A percentile compares a stretch with the other conserved stretches of the same genome.
phyloP scores from a whole-genome alignment of 805 yeast species.

The Metschnikowia similis region DNA sequence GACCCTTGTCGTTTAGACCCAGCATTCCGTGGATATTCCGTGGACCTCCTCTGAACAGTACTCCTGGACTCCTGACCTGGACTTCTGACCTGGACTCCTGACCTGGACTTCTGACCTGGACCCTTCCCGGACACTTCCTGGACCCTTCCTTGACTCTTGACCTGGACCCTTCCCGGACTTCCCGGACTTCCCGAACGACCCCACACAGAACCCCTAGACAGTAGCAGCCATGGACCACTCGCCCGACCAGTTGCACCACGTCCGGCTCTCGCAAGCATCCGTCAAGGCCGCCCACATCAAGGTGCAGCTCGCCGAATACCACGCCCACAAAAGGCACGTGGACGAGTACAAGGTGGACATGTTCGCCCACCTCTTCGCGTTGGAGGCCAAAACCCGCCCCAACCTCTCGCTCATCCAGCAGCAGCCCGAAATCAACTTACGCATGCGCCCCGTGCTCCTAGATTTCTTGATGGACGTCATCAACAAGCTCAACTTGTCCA shows the following conservation, averaged over 20 bases:
- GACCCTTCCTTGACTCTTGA: no score
- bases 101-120: no score
- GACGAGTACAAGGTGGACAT: conserved; percentile 45
- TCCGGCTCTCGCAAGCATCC: conserved; percentile 28
- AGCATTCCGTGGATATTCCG: no score
- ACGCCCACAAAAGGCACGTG: conserved; percentile 40
- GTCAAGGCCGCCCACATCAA: conserved; percentile 37
- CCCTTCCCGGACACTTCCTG: no score
- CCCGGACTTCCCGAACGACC: no score
- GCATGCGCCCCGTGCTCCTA: conserved; percentile 41
- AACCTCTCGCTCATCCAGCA: conserved; percentile 35
- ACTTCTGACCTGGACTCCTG: no score
- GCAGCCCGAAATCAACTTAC: conserved; percentile 43
- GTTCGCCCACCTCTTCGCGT: conserved; percentile 29
- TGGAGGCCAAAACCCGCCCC: conserved; percentile 21
- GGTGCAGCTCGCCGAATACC: conserved; percentile 43
- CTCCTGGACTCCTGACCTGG: no score
- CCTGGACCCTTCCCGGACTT: no score
- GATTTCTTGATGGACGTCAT: conserved; percentile 44
- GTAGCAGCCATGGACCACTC: conserved; percentile 10
- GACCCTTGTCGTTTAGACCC: no score
- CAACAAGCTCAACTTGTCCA: conserved; percentile 36
- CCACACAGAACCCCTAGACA: neutral
- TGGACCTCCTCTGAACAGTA: no score
- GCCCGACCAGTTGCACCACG: conserved; percentile 17